Percentiles rank a stretch among this genome's conserved stretches.
These are phyloP conservation scores for Globisporangium alternatum DNA, from an alignment of 352 stramenopile species.

Conservation along the genomic window DNA sequence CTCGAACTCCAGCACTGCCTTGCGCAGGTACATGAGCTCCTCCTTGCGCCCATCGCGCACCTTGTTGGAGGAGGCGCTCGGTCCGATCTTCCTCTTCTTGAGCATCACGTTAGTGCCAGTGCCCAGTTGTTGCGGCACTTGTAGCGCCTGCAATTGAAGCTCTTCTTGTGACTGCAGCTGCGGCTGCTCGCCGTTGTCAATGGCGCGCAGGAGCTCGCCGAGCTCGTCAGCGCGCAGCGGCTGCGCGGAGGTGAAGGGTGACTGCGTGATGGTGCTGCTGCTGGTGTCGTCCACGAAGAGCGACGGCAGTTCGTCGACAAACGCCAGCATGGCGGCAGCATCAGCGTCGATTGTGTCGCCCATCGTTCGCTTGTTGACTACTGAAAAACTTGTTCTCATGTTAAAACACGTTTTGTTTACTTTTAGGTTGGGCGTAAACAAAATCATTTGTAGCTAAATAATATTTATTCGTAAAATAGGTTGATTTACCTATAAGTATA, in stretches of 20 bases:
- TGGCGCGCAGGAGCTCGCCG: conserved; percentile 1
- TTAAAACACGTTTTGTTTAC: no score
- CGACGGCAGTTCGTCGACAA: no score
- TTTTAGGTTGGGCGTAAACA: no score
- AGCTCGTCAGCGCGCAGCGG: not conserved
- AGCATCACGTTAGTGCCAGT: not conserved
- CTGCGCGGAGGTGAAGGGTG: not conserved
- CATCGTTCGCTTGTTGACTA: no score
- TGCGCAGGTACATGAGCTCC: conserved; percentile 32
- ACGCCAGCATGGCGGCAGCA: no score
- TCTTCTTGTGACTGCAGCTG: not conserved
- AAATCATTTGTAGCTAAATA: no score
- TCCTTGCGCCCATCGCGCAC: conserved; percentile 28
- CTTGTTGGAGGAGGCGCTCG: conserved; percentile 3
- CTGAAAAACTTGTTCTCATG: no score
- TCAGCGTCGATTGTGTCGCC: no score
- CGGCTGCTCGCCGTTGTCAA: not conserved
- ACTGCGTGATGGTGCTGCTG: not conserved
- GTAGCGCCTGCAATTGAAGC: not conserved
- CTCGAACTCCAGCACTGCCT: conserved; percentile 33
- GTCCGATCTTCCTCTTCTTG: not conserved
- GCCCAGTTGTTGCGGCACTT: not conserved
- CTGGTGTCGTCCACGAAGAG: no score
- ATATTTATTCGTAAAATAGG: no score
- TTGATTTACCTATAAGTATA: no score